Base-by-base conservation (phyloP, 805 yeast genomes). In the Komagataella mondaviorum region DNA sequence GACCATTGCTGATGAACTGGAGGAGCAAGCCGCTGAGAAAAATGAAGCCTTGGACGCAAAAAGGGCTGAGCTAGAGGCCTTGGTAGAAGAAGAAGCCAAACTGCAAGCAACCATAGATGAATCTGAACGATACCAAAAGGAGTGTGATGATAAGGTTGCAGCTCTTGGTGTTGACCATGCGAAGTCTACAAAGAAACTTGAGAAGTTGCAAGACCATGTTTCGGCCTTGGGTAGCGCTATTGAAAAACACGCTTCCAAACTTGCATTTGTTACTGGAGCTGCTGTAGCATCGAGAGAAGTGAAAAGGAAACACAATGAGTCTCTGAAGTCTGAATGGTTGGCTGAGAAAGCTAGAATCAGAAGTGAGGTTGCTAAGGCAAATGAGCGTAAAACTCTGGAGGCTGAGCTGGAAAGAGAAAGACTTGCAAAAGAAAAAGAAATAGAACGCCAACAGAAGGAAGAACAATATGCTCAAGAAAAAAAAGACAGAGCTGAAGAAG, bases 321-420 rank as follows among this genome's bases (percentile, higher is more conserved):
- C 70, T 47, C 63, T 74, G 48, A 64, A 60, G 50, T 51, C 56
- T 23, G 62, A 61, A 18, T 78, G 82, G 82, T 69, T 71, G 54
- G 57, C 57, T 4, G 80, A 77, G 54, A 68, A 69, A 61, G 66
- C 68, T 48, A 68, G 62, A n/a, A 60, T 75, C 51, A 75, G 76
- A 51, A 60, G 65, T 49, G 68, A 69, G 49, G 71, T 71, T 51
- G 77, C 75, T 18, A 62, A 64, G 51, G 77, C 71, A 51, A 78
- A 75, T 55, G 77, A 73, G 57, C 63, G 69, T 51, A 57, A 69
- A 51, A 64, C 71, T 53, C 61, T 68, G 18, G 72, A 70, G 55
- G 66, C 64, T 10, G 70, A 65, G 54, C 67, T 60, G 48, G 71
- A 67, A 57, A 61, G 72, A 56, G 58, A 64, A 59, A 64, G 73